Conservation (phyloP, 352 stramenopile species). For the Phytopythium aichiense region DNA sequence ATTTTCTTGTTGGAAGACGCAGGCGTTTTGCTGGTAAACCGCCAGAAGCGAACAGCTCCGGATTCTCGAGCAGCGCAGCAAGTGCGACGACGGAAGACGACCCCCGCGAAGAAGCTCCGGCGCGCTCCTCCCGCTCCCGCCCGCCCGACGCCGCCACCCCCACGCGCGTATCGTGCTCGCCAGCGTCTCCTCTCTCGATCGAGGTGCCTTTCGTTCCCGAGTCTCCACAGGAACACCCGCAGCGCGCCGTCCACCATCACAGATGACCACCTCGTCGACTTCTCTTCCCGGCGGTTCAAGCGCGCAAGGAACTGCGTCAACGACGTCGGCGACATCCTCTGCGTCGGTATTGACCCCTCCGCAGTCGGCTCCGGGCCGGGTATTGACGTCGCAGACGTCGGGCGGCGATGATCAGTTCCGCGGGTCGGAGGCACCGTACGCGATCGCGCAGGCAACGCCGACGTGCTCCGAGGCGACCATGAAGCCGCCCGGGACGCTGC, state of each 20-base stretch:
- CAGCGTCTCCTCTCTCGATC: not conserved
- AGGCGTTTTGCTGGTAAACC: not conserved
- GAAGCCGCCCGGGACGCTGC: constrained; percentile 16
- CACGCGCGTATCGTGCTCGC: not conserved
- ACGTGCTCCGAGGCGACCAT: constrained; percentile 15
- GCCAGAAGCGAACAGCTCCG: not conserved
- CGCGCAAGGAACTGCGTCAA: not conserved
- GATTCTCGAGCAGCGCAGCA: not conserved
- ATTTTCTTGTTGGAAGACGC: no score
- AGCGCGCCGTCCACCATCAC: not conserved
- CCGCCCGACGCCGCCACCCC: not conserved
- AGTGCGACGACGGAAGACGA: not conserved
- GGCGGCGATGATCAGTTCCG: constrained; percentile 13
- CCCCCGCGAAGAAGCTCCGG: not conserved
- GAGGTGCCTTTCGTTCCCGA: not conserved
- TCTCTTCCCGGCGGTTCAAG: not conserved
- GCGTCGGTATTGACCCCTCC: not conserved
- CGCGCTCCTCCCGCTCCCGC: not conserved
- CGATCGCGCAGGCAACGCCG: constrained; percentile 30
- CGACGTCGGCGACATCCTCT: not conserved
- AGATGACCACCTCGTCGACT: not conserved
- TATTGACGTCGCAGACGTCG: not conserved
- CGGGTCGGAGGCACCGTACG: constrained; percentile 27
- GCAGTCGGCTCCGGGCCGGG: not conserved
- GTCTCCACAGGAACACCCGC: not conserved